Evolutionary conservation across 176 grass and related monocot genomes (phyloP), one percentile per base, ranked within the genome.

Genomic region (Rhipidocladum racemiflorum): DNA sequence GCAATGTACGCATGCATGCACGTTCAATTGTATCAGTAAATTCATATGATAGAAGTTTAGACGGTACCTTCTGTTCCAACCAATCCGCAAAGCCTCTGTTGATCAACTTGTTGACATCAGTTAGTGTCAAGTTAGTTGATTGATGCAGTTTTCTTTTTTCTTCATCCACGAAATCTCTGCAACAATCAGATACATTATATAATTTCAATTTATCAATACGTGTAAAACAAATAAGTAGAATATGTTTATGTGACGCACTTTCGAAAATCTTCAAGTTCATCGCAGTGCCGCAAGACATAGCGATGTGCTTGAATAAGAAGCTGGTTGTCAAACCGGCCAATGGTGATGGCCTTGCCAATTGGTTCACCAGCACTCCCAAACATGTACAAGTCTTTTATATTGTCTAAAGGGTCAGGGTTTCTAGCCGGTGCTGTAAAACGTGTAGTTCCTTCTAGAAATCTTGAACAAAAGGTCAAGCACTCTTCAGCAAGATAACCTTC

Each of bases 381-480:
- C 72, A 75, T 23, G 6, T 38, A 24, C 10, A 75, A 23, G 0
- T 54, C 71, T 2, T 74, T 38, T 55, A 20, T 55, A 3, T 74
- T 56, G 8, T 38, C 30, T 23, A 11, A 11, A 56, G 30, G 71
- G 32, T 74, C 50, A 38, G 48, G 50, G 30, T 74, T 74, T 54
- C 49, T 36, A 38, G 71, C 2, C 38, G 30, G 30, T 23, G 20
- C 34, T 38, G 30, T 74, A 35, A 74, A 74, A 14, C 49, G 18
- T 56, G 71, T 74, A 35, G 29, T 56, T 38, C 71, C 71, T 74
- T 74, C 30, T 38, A 74, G 10, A 74, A 74, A 74, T 74, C 71
- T 54, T 38, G 30, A 74, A 55, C 71, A 87, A 39, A 87, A 87
- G 14, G 16, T 88, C 24, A 83, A 14, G 9, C 70, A 69, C 38